Evolutionary conservation across 164 flowering plant genomes (phyloP), one percentile per base, ranked within the genome.

Genomic region (Litsea cubeba): DNA sequence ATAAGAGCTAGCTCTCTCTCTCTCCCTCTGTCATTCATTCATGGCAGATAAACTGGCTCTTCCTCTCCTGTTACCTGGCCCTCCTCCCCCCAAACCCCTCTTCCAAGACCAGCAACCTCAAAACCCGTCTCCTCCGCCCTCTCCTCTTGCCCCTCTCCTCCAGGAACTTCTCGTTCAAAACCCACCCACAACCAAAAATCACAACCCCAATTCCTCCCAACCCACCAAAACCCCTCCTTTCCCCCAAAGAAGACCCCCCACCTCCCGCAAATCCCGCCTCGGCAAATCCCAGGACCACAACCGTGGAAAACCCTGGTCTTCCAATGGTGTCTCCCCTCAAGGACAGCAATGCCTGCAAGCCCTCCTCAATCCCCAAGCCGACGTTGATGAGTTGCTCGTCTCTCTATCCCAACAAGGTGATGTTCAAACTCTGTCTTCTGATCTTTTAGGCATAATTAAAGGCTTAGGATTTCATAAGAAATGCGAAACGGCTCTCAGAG

Each of bases 291-390:
- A 69, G 1, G 94, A 93, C 89, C 79, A 82, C 75, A 93, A 93
- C 81, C 83, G 87, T 68, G 95, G 97, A 58, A 87, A 86, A 78
- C 95, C 95, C 2, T 93, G 97, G 97, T 66, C 84, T 4, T 70
- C 83, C 70, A 79, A 77, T 69, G 74, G 85, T 28, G 83, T 95
- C 62, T 91, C 97, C 54, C 32, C 78, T 18, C 79, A 67, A 81
- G 96, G 93, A 85, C 80, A 87, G 83, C 72, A 49, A 62, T 71
- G 81, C 71, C 87, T 93, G 50, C 72, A 82, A 15, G 71, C 89
- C 68, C 83, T 95, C 1, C 72, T 85, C 40, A 86, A 79, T 75
- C 10, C 10, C 70, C 50, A 23, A 20, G 28, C 32, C 62, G 50
- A 63, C 8, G 62, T 89, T 0, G 84, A 83, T 40, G 75, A 75